Evolutionary conservation across 169 alveolate genomes (phyloP).

Genomic region (Cryptosporidium bovis): DNA sequence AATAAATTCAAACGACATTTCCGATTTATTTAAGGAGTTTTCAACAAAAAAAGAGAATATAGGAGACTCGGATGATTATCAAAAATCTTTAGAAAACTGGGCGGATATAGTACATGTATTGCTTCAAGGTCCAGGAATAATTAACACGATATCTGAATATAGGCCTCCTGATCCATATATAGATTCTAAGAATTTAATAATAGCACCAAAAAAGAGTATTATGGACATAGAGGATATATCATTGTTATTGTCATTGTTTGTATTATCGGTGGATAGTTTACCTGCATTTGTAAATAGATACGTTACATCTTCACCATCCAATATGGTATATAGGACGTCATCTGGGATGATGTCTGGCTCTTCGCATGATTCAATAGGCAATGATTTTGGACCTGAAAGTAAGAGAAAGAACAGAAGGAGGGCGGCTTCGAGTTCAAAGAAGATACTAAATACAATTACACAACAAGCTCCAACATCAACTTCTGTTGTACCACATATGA

Average conservation of each 20-base stretch:
- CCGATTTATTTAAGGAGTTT: conserved; percentile 59
- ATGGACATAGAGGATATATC: conserved; percentile 63
- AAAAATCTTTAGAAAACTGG: conserved; percentile 45
- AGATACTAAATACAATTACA: neutral
- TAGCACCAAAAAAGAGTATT: conserved; percentile 23
- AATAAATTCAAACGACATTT: conserved; percentile 13
- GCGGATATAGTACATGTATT: conserved; percentile 71
- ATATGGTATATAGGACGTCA: conserved; percentile 38
- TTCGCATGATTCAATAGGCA: conserved; percentile 60
- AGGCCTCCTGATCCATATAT: conserved; percentile 45
- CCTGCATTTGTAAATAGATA: conserved; percentile 63
- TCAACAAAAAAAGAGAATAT: conserved; percentile 15
- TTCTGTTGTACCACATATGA: neutral
- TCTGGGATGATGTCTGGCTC: conserved; percentile 47
- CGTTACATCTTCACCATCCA: conserved; percentile 48
- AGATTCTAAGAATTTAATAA: conserved; percentile 26
- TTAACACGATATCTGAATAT: conserved; percentile 26
- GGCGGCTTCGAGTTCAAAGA: conserved; percentile 47
- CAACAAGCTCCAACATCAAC: conserved; percentile 15
- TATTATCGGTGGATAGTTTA: conserved; percentile 33
- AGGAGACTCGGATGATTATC: conserved; percentile 10
- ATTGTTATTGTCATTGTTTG: conserved; percentile 50
- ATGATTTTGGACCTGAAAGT: conserved; percentile 38
- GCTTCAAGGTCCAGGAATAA: conserved; percentile 69
- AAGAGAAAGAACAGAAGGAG: conserved; percentile 69